Evolutionary conservation across 306 rosid genomes (phyloP).

Genomic region (Quercus agrifolia): DNA sequence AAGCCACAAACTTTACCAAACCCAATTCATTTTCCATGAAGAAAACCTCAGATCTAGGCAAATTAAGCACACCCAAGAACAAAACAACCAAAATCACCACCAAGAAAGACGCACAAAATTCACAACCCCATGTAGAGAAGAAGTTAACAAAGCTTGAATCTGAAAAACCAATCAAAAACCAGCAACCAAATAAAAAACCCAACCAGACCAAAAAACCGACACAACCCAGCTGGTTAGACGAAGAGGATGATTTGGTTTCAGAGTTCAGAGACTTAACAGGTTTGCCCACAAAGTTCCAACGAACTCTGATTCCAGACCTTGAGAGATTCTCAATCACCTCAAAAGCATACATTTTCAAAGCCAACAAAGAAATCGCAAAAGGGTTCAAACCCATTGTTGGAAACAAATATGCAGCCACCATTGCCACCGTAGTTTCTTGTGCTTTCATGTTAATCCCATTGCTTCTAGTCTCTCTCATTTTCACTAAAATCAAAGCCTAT

Average conservation of each 20-base stretch:
- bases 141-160: constrained; percentile 3
- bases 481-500: constrained; percentile 77
- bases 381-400: constrained; percentile 86
- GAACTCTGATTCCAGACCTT: constrained; percentile 70
- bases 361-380: constrained; percentile 68
- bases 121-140: not conserved
- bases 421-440: constrained; percentile 56
- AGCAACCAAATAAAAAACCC: constrained; percentile 20
- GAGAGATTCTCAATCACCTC: constrained; percentile 76
- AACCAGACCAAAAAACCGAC: constrained; percentile 33
- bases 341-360: constrained; percentile 53
- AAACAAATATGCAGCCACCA: constrained; percentile 74
- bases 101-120: constrained; percentile 31
- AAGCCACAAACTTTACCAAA: constrained; percentile 42
- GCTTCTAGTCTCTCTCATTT: constrained; percentile 66
- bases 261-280: constrained; percentile 62
- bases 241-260: constrained; percentile 57
- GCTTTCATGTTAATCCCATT: constrained; percentile 69
- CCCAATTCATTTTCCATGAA: constrained; percentile 27
- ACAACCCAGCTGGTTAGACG: constrained; percentile 49
- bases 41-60: constrained; percentile 47
- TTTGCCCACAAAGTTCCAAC: constrained; percentile 60
- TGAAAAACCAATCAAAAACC: constrained; percentile 23
- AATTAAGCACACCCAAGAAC: constrained; percentile 44
- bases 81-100: constrained; percentile 54